These are phyloP conservation scores for Thielaviopsis musarum DNA, from an alignment of 2,329 filamentous ascomycete species.

Conservation along the genomic window DNA sequence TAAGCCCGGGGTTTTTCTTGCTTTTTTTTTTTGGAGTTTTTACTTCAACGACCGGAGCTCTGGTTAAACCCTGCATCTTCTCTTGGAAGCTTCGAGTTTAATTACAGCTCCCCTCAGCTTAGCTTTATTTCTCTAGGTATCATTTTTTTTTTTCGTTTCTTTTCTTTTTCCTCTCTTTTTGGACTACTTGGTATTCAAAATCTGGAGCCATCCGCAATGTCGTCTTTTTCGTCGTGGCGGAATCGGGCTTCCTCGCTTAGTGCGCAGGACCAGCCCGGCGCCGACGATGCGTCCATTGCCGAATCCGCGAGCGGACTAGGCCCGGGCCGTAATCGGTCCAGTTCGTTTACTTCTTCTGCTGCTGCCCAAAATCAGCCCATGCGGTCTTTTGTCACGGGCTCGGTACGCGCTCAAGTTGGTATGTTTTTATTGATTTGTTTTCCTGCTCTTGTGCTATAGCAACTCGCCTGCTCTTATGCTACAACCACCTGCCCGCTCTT, in stretches of 20 bases:
- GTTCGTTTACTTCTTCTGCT: conserved; percentile 21
- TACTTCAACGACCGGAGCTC: no score
- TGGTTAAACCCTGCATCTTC: no score
- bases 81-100: no score
- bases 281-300: conserved; percentile 15
- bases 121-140: background rate
- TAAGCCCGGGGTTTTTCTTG: background rate
- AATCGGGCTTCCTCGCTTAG: conserved; percentile 18
- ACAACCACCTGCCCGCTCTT: no score
- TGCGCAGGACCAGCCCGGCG: conserved; percentile 12
- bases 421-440: conserved; percentile 14
- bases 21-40: no score
- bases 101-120: no score
- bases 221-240: conserved; percentile 30
- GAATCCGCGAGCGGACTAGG: background rate
- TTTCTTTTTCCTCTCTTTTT: background rate
- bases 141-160: background rate
- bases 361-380: conserved; percentile 32
- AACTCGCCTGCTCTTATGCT: no score
- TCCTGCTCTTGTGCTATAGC: background rate
- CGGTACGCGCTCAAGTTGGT: conserved; percentile 43
- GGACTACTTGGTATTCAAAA: background rate
- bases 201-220: conserved; percentile 2
- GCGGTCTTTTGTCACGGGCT: conserved; percentile 54
- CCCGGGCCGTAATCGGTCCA: conserved; percentile 15